Evolutionary conservation across 768 basidiomycete genomes (phyloP), one percentile per base, ranked within the genome.

Genomic region (Stropharia rugosoannulata): DNA sequence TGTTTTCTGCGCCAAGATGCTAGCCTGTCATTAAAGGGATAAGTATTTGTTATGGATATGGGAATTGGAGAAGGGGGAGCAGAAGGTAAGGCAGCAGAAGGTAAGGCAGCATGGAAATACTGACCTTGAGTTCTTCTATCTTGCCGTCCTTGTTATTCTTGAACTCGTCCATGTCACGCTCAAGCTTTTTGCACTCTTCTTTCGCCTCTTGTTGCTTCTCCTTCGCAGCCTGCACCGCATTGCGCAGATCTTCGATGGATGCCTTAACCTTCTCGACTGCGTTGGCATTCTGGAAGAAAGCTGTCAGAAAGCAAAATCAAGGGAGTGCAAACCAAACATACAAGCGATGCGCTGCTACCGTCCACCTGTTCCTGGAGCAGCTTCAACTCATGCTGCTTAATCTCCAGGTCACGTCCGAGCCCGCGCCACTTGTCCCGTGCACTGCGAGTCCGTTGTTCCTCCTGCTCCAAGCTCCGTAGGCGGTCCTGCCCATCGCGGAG

Each of bases 61-160:
- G 38, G 19, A 22, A 16, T 7, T 5, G 22, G 9, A 15, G 25
- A 15, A 51, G n/a, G 12, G 51, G 52, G 25, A 43, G 49, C 46
- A 16, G 36, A 48, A 51, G 16, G 19, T 51, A 13, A 43, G 40
- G 15, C n/a, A n/a, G 18, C 2, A 5, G 11, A 36, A 4, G n/a
- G 22, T 9, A 36, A 4, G 29, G 53, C 19, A 46, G 15, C 36
- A 18, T 15, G 25, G 4, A 27, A 40, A 2, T 2, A 25, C 75
- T 44, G 55, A 90, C 95, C 78, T 95, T 97, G 60, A 98, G 82
- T 68, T 98, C 90, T 15, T 88, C 89, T 52, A 93, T 90, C 73
- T 98, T 98, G 45, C 94, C 93, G 49, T 98, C 97, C 69, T 97
- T 97, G 75, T 99, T 95, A 72, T 95, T 89, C 77, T 97, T 95